phyloP scores from a whole-genome alignment of 441 rosid species.

The Gossypium gossypioides region DNA sequence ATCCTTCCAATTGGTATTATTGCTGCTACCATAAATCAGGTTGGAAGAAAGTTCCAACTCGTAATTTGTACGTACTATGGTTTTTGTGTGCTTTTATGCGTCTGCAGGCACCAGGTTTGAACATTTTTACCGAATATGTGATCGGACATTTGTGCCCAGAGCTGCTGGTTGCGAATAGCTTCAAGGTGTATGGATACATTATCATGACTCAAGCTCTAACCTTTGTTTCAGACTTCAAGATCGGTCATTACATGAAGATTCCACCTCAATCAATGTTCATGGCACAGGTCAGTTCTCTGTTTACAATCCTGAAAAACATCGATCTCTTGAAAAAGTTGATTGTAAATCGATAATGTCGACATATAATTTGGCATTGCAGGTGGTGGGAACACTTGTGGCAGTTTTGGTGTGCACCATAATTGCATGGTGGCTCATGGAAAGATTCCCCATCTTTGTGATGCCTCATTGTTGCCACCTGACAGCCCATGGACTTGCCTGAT shows the following conservation, averaged over 20 bases:
- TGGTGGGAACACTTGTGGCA: constrained; percentile 48
- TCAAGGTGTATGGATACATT: constrained; percentile 73
- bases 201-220: constrained; percentile 62
- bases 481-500: constrained; percentile 66
- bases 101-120: constrained; percentile 45
- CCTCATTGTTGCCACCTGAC: constrained; percentile 31
- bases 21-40: constrained; percentile 65
- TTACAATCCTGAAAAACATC: neutral
- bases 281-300: constrained; percentile 45
- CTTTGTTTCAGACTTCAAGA: constrained; percentile 62
- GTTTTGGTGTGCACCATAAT: constrained; percentile 37
- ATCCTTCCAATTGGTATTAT: constrained; percentile 67
- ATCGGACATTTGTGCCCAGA: constrained; percentile 68
- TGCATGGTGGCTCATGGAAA: constrained; percentile 70
- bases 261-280: constrained; percentile 72
- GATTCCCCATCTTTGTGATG: constrained; percentile 56
- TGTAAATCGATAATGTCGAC: neutral
- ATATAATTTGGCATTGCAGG: constrained; percentile 22
- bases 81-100: neutral
- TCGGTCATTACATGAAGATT: constrained; percentile 79
- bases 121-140: constrained; percentile 60
- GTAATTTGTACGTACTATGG: neutral
- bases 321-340: neutral
- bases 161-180: constrained; percentile 75
- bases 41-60: neutral